phyloP scores from a whole-genome alignment of 192 early-diverging fungal genomes.

The Diversispora eburnea region DNA sequence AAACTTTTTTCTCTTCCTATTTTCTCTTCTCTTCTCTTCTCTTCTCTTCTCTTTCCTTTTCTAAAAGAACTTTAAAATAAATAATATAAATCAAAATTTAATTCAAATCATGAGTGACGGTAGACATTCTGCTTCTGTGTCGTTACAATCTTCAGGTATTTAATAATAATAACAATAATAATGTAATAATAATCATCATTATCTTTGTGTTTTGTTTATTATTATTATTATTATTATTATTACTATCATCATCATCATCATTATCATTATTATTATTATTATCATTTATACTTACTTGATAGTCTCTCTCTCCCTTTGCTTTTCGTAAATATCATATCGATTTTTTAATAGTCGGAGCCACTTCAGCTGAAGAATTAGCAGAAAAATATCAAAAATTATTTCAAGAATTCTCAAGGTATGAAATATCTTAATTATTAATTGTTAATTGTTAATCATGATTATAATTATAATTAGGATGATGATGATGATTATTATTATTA shows the following conservation, averaged over 20 bases:
- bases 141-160: constrained; percentile 12
- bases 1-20: not conserved
- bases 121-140: not conserved
- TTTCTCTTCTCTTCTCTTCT: not conserved
- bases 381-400: constrained; percentile 55
- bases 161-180: no score
- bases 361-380: constrained; percentile 47
- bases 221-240: not conserved
- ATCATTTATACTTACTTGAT: no score
- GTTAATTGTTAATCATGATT: no score
- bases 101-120: not conserved
- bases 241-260: no score
- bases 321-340: no score
- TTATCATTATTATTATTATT: not conserved
- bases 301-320: not conserved
- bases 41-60: not conserved
- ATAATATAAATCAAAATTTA: not conserved
- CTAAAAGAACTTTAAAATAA: not conserved
- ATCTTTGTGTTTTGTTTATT: no score
- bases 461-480: not conserved
- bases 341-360: constrained; percentile 1
- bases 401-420: constrained; percentile 52
- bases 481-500: no score
- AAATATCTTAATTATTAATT: no score
- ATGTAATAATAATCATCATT: no score